Percentiles rank a stretch among this genome's conserved stretches.
These are phyloP conservation scores for Juglanconis oblonga DNA, from an alignment of 2,329 filamentous ascomycete genomes.

Conservation along the genomic window DNA sequence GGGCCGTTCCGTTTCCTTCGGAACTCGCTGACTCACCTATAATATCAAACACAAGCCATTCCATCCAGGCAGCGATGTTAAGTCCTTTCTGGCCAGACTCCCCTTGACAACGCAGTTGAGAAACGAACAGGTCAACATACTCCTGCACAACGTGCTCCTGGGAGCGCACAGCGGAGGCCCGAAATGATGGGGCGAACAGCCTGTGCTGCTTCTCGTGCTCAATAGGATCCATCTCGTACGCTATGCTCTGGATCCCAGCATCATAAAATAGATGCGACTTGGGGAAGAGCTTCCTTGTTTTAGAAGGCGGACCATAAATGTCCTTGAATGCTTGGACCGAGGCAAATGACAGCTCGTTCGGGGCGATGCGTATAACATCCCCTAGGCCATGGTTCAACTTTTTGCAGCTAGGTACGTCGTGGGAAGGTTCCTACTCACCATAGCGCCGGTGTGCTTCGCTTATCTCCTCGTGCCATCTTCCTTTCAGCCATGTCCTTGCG, in stretches of 20 bases:
- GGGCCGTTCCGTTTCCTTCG: neutral
- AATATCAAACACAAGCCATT: slow-evolving; percentile 26
- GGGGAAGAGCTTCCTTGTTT: slow-evolving; percentile 20
- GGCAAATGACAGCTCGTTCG: slow-evolving; percentile 22
- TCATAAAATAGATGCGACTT: slow-evolving; percentile 21
- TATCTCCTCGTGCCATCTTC: slow-evolving; percentile 11
- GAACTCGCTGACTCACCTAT: slow-evolving; percentile 14
- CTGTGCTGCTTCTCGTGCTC: slow-evolving; percentile 22
- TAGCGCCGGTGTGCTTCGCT: slow-evolving; percentile 17
- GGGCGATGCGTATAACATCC: slow-evolving; percentile 20
- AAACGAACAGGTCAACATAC: slow-evolving; percentile 20
- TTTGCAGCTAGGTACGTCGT: neutral
- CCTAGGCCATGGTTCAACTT: neutral
- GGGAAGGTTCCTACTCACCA: neutral
- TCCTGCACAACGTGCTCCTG: slow-evolving; percentile 24
- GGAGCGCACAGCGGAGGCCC: slow-evolving; percentile 20
- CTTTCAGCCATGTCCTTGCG: slow-evolving; percentile 10
- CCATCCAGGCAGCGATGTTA: slow-evolving; percentile 20
- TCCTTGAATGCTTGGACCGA: slow-evolving; percentile 16
- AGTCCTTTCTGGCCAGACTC: slow-evolving; percentile 9
- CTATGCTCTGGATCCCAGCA: slow-evolving; percentile 18
- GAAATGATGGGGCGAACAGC: slow-evolving; percentile 22
- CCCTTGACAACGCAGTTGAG: slow-evolving; percentile 14
- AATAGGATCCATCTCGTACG: slow-evolving; percentile 20
- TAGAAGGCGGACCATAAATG: slow-evolving; percentile 19